phyloP scores from a whole-genome alignment of 2,329 filamentous ascomycete species.

The Esteya vermicola region DNA sequence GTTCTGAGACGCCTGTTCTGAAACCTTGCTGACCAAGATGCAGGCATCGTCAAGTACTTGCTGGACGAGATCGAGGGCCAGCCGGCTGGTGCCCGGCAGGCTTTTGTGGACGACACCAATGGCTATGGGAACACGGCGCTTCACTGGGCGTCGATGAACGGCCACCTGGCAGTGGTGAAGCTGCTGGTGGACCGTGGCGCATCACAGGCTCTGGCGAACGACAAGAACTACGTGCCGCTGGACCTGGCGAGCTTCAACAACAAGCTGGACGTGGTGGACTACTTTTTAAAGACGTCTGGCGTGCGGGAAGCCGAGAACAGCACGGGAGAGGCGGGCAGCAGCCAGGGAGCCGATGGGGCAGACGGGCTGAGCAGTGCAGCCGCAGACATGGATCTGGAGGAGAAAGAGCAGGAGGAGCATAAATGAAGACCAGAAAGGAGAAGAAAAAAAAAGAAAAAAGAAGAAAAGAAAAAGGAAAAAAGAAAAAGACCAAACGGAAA shows the following conservation, averaged over 20 bases:
- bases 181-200: constrained; percentile 63
- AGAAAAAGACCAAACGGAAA: too few relatives aligned
- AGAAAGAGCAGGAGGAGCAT: neutral
- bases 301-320: constrained; percentile 28
- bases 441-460: neutral
- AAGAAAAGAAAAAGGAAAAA: neutral
- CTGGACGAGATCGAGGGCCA: constrained; percentile 26
- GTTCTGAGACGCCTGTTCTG: too few relatives aligned
- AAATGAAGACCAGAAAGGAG: too few relatives aligned
- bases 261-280: constrained; percentile 50
- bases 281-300: constrained; percentile 32
- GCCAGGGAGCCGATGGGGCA: neutral
- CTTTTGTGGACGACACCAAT: constrained; percentile 57
- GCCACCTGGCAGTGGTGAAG: constrained; percentile 70
- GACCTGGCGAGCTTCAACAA: constrained; percentile 60
- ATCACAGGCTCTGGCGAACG: constrained; percentile 64
- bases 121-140: constrained; percentile 77
- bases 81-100: constrained; percentile 25
- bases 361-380: constrained; percentile 2
- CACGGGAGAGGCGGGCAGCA: neutral
- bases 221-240: constrained; percentile 67
- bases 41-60: constrained; percentile 31
- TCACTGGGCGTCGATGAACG: constrained; percentile 88
- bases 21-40: neutral
- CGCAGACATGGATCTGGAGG: constrained; percentile 2